A percentile compares a stretch with the other conserved stretches of the same genome.
These are phyloP conservation scores for Sclerotiophoma versabilis DNA, from an alignment of 2,329 filamentous ascomycete genomes.

Conservation along the genomic window DNA sequence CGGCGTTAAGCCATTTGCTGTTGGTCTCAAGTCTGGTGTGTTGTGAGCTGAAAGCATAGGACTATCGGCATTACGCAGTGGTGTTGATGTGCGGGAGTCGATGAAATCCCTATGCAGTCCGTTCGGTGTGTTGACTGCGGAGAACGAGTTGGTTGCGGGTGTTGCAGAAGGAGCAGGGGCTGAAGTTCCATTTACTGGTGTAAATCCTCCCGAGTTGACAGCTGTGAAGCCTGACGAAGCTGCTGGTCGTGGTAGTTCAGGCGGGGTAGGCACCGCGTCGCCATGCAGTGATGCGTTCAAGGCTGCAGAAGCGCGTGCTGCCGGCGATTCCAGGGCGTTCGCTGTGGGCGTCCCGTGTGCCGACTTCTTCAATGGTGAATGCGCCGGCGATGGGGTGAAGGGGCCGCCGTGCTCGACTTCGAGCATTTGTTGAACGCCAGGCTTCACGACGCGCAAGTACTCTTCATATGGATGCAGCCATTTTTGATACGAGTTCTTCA, in stretches of 20 bases:
- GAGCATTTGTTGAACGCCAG: slow-evolving; percentile 93
- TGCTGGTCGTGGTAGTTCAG: slow-evolving; percentile 66
- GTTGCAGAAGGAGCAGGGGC: slow-evolving; percentile 28
- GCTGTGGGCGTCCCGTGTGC: slow-evolving; percentile 58
- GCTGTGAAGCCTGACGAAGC: slow-evolving; percentile 70
- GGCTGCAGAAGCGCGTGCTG: slow-evolving; percentile 63
- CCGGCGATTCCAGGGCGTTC: slow-evolving; percentile 71
- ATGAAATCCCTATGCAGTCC: slow-evolving; percentile 59
- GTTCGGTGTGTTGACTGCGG: slow-evolving; percentile 64
- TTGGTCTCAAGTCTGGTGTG: slow-evolving; percentile 69
- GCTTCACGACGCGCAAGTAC: slow-evolving; percentile 88
- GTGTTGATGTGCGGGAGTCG: slow-evolving; percentile 65
- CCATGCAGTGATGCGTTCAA: slow-evolving; percentile 63
- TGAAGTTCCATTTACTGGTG: slow-evolving; percentile 66
- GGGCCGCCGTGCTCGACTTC: slow-evolving; percentile 93
- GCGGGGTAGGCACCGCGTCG: slow-evolving; percentile 38
- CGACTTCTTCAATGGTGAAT: slow-evolving; percentile 73
- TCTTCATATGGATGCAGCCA: slow-evolving; percentile 98
- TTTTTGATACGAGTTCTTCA: slow-evolving; percentile 97
- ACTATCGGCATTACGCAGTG: slow-evolving; percentile 66
- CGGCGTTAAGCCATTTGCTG: slow-evolving; percentile 54
- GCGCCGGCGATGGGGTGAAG: slow-evolving; percentile 77
- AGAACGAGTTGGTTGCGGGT: slow-evolving; percentile 55
- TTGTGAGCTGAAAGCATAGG: slow-evolving; percentile 70
- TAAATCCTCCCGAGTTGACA: slow-evolving; percentile 71